phyloP scores from a whole-genome alignment of 2,329 filamentous ascomycete genomes.

The Colletotrichum tabaci region DNA sequence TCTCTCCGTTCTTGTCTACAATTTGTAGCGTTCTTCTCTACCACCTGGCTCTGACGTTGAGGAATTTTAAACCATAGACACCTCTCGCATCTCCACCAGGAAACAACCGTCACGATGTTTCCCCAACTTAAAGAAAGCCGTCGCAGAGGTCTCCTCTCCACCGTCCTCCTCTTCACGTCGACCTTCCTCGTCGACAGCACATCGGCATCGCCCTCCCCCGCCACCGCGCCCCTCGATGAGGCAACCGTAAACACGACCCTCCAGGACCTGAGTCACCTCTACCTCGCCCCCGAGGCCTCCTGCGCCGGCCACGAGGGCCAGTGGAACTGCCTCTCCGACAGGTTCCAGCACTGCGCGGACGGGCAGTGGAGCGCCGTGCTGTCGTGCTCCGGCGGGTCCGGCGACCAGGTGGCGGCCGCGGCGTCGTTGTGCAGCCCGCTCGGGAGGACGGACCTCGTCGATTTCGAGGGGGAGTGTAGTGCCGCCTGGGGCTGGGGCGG shows the following conservation, averaged over 20 bases:
- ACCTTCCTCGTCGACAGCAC: constrained; percentile 35
- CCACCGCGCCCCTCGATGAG: neutral
- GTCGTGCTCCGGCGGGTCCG: constrained; percentile 10
- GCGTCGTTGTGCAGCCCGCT: constrained; percentile 25
- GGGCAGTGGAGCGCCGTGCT: constrained; percentile 60
- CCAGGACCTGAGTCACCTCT: constrained; percentile 40
- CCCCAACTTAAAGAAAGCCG: neutral
- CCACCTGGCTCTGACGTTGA: neutral
- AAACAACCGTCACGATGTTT: neutral
- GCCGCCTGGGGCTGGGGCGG: constrained; percentile 23
- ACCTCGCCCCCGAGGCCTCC: constrained; percentile 53
- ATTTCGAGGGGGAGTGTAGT: constrained; percentile 33
- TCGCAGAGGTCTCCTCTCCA: constrained; percentile 9
- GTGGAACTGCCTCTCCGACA: constrained; percentile 67
- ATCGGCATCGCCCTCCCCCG: constrained; percentile 11
- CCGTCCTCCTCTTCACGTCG: constrained; percentile 15
- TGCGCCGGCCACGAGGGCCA: constrained; percentile 64
- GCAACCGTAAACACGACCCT: neutral
- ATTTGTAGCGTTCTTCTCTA: neutral
- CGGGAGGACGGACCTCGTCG: constrained; percentile 32
- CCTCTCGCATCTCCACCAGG: no score
- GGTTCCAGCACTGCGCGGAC: constrained; percentile 66
- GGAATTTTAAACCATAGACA: rapidly evolving
- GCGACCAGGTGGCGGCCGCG: neutral
- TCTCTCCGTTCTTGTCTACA: neutral